Evolutionary conservation across 2,329 filamentous ascomycete species (phyloP).

Genomic region (Fusarium staphyleae): DNA sequence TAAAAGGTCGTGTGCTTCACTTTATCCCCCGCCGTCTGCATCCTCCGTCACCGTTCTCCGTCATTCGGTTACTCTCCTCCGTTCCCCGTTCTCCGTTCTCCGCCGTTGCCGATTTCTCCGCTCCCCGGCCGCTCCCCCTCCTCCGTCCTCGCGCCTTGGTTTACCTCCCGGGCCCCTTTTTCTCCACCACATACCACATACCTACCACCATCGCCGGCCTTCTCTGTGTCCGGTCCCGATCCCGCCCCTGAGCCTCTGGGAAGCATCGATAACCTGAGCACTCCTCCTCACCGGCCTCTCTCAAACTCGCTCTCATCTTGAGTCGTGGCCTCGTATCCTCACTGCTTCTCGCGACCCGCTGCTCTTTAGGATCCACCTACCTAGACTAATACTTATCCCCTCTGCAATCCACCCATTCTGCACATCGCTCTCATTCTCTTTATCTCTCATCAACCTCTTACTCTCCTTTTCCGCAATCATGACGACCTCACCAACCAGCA

Average conservation of each 20-base stretch:
- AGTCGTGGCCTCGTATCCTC: conserved; percentile 1
- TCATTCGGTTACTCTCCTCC: conserved; percentile 6
- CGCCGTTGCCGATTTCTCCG: conserved; percentile 19
- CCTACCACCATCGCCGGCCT: conserved; percentile 34
- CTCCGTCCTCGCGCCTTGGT: conserved; percentile 15
- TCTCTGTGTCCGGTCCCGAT: conserved; percentile 28
- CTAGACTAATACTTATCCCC: neutral
- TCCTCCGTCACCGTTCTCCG: conserved; percentile 6
- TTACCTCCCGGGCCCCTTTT: conserved; percentile 32
- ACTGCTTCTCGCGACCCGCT: conserved; percentile 10
- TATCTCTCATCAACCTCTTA: conserved; percentile 9
- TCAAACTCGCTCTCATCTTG: conserved; percentile 13
- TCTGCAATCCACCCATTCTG: conserved; percentile 2
- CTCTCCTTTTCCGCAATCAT: conserved; percentile 38
- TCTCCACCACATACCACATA: conserved; percentile 26
- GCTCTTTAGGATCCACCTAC: neutral
- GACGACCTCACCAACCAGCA: conserved; percentile 45
- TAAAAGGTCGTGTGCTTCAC: conserved; percentile 51
- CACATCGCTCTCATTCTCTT: conserved; percentile 6
- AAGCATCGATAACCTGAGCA: conserved; percentile 23
- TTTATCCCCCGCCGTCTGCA: conserved; percentile 32
- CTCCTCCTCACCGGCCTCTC: neutral
- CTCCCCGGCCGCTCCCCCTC: conserved; percentile 14
- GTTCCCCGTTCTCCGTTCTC: neutral
- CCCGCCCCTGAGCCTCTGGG: conserved; percentile 32